Base-by-base conservation (phyloP, 768 basidiomycete genomes). In the Termitomyces sp. region DNA sequence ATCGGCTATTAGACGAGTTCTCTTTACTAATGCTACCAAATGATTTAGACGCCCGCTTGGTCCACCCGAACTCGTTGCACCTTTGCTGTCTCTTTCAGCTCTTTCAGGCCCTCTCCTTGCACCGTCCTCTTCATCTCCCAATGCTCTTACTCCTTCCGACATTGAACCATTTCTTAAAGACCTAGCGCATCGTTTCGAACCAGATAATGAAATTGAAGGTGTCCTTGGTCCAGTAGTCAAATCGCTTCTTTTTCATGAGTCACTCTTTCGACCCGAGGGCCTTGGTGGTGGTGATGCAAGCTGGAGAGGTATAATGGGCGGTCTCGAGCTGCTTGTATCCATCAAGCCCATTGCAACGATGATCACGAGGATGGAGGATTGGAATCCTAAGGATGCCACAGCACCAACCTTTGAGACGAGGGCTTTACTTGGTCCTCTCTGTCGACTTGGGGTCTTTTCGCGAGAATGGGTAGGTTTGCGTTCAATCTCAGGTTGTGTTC, bases 281-380 rank as follows among this genome's bases (percentile, higher is more conserved):
- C 73, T 93, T 46, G 83, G 81, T 26, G 88, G 88, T 46, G 82
- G 84, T 10, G 89, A 91, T 67, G 77, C 87, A 28, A 82, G 81
- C 61, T 99, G 97, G 97, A 81, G 95, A n/a, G 85, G 86, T 28
- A 86, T 93, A 18, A 71, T 95, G 12, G 81, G 86, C 52, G 96
- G 93, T 3, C 69, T 98, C 53, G 91, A 91, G 66, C 83, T 83
- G 9, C 79, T 99, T 33, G 84, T 89, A 2, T 84, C 87, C 60
- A 77, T 93, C 67, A 98, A 96, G 76, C 77, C 82, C 56, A 86
- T 98, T 56, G 96, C 95, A 18, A 72, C 77, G 3, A 86, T 93
- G 86, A 86, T 94, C 57, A 89, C 87, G 26, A 76, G 82, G 60
- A 77, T 92, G 80, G 79, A 82, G 33, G 81, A 86, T 58, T 94